These are phyloP conservation scores for Wickerhamomyces silvicola DNA, from an alignment of 805 yeast genomes.

Conservation along the genomic window DNA sequence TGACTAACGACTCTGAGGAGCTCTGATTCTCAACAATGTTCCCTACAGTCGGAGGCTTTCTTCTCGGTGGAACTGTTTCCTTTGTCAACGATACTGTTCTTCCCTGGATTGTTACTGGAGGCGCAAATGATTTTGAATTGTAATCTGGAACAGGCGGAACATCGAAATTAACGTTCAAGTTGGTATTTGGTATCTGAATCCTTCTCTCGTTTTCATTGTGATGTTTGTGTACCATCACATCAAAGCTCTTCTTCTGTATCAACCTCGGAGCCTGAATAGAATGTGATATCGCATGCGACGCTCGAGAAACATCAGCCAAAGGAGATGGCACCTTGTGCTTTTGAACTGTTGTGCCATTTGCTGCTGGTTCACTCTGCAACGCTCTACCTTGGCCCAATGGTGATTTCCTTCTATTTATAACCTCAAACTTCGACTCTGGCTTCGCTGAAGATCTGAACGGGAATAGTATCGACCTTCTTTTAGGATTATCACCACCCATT, in stretches of 20 bases:
- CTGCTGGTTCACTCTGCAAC: neutral
- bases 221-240: no score
- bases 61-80: conserved; percentile 14
- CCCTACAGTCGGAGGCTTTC: conserved; percentile 15
- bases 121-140: conserved; percentile 16
- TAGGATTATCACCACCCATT: conserved; percentile 11
- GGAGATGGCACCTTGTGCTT: no score
- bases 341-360: neutral
- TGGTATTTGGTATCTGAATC: conserved; percentile 9
- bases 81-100: conserved; percentile 17
- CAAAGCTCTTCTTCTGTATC: no score
- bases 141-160: conserved; percentile 24
- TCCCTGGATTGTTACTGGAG: conserved; percentile 23
- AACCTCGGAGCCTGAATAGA: no score
- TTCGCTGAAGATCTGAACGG: conserved; percentile 15
- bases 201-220: conserved; percentile 7
- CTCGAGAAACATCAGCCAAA: no score
- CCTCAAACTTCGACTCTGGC: conserved; percentile 20
- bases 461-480: conserved; percentile 20
- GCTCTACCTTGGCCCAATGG: no score
- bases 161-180: conserved; percentile 8
- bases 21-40: neutral
- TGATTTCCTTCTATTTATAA: conserved; percentile 20
- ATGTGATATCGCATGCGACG: no score
- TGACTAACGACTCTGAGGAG: no score